Conservation (phyloP, 2,329 filamentous ascomycete species). For the Fusarium duplospermum region DNA sequence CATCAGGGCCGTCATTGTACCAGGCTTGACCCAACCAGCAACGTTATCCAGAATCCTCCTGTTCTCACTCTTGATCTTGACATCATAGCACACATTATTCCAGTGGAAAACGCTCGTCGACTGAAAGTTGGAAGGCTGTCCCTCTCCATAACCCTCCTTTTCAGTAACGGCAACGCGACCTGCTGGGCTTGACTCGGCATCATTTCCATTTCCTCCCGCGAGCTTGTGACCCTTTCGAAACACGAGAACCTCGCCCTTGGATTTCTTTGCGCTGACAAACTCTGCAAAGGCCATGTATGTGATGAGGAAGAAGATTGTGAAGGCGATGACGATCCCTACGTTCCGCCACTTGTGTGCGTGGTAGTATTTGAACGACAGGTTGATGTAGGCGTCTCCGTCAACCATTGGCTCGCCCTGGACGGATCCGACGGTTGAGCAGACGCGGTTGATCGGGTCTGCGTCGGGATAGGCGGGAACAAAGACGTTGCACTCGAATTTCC, state of each 20-base stretch:
- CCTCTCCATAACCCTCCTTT: conserved; percentile 24
- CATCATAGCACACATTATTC: conserved; percentile 78
- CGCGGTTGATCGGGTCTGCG: conserved; percentile 44
- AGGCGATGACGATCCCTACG: conserved; percentile 65
- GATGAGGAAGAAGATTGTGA: conserved; percentile 59
- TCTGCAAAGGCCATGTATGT: conserved; percentile 64
- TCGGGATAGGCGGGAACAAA: conserved; percentile 44
- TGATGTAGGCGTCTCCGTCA: conserved; percentile 60
- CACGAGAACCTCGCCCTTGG: conserved; percentile 70
- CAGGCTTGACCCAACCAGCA: conserved; percentile 90
- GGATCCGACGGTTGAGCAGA: conserved; percentile 61
- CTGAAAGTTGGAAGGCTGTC: conserved; percentile 42
- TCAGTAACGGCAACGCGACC: conserved; percentile 12
- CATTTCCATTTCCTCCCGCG: background rate
- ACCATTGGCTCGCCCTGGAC: conserved; percentile 57
- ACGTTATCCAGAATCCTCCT: conserved; percentile 83
- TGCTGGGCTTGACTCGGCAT: conserved; percentile 25
- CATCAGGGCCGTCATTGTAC: conserved; percentile 87
- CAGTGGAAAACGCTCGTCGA: conserved; percentile 84
- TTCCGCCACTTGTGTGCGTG: conserved; percentile 65
- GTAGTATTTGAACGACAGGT: conserved; percentile 56
- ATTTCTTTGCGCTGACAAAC: conserved; percentile 60
- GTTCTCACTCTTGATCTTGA: conserved; percentile 78
- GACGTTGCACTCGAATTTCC: conserved; percentile 44
- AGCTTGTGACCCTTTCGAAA: conserved; percentile 60